phyloP scores from a whole-genome alignment of 2,329 filamentous ascomycete species.

The Aspergillus fischeri region DNA sequence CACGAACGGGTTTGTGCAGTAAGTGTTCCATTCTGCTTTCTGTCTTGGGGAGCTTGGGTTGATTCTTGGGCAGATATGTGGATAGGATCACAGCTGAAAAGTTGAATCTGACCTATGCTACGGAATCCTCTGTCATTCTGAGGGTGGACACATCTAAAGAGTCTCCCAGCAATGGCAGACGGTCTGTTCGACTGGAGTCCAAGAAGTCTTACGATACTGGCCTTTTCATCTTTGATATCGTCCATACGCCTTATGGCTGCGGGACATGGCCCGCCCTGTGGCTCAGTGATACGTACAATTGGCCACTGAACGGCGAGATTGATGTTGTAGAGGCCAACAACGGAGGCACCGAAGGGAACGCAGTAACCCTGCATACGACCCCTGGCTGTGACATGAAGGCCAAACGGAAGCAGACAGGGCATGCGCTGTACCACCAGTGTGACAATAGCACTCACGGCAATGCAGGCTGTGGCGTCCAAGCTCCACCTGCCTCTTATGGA shows the following conservation, averaged over 20 bases:
- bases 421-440: slow-evolving; percentile 45
- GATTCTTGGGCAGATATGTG: slow-evolving; percentile 33
- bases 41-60: background rate
- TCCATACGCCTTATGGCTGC: slow-evolving; percentile 61
- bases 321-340: slow-evolving; percentile 60
- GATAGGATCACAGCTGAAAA: slow-evolving; percentile 29
- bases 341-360: slow-evolving; percentile 51
- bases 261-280: slow-evolving; percentile 64
- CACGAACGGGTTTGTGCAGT: slow-evolving; percentile 45
- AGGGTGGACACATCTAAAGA: slow-evolving; percentile 59
- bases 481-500: slow-evolving; percentile 46
- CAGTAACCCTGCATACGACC: slow-evolving; percentile 58
- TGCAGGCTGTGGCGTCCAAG: slow-evolving; percentile 55
- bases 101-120: slow-evolving; percentile 60
- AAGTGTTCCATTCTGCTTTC: slow-evolving; percentile 27
- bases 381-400: slow-evolving; percentile 52
- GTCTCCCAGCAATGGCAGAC: slow-evolving; percentile 57
- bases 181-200: slow-evolving; percentile 61
- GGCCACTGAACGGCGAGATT: slow-evolving; percentile 63
- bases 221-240: slow-evolving; percentile 65
- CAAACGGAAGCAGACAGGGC: slow-evolving; percentile 52
- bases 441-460: slow-evolving; percentile 50
- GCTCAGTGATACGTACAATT: slow-evolving; percentile 58
- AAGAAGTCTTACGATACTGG: slow-evolving; percentile 58
- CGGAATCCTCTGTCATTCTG: slow-evolving; percentile 51